These are phyloP conservation scores for Mrakiaceae sp. DNA, from an alignment of 1,284 basidiomycete species.

Conservation along the genomic window DNA sequence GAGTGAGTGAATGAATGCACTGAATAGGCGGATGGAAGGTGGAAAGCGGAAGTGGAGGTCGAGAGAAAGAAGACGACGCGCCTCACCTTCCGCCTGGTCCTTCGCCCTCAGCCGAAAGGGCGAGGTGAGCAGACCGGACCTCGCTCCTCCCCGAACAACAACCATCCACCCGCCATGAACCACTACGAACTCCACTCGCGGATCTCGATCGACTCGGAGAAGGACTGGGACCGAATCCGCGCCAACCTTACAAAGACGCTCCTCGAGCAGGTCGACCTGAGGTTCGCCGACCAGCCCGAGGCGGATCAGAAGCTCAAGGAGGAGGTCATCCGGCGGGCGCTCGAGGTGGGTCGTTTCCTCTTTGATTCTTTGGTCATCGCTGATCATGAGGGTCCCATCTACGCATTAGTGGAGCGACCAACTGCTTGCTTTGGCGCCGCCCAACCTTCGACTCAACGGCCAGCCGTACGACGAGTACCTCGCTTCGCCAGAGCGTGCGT, in stretches of 20 bases:
- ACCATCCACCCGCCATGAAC: neutral
- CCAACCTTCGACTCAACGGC: constrained; percentile 15
- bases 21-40: neutral
- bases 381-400: no score
- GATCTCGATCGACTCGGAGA: constrained; percentile 9
- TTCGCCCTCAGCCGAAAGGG: neutral
- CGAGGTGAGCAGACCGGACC: no score
- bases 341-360: constrained; percentile 1
- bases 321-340: constrained; percentile 3
- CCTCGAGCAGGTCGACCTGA: neutral
- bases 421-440: constrained; percentile 4
- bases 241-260: constrained; percentile 3
- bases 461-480: constrained; percentile 11
- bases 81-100: neutral
- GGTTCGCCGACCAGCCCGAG: neutral
- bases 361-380: neutral
- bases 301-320: neutral
- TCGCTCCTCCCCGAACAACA: neutral
- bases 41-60: neutral
- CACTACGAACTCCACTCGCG: neutral
- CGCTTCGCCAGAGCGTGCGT: constrained; percentile 10
- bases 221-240: constrained; percentile 11
- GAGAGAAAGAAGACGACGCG: neutral
- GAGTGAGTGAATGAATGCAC: neutral
- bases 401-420: constrained; percentile 8